These are phyloP conservation scores for Boletus subparvulus DNA, from an alignment of 768 basidiomycete species.

Conservation along the genomic window DNA sequence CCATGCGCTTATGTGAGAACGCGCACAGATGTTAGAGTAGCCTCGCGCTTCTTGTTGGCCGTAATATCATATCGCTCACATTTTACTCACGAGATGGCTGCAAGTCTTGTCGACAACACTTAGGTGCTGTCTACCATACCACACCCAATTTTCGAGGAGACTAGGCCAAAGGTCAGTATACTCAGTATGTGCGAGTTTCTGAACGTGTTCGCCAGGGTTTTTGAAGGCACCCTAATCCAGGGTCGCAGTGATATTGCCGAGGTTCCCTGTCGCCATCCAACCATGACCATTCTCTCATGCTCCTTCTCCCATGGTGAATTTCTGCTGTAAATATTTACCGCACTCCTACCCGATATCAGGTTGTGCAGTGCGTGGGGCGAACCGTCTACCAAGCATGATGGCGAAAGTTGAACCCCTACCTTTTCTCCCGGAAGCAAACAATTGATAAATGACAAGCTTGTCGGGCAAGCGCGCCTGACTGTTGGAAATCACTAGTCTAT, in stretches of 20 bases:
- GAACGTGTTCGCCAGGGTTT: neutral
- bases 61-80: constrained; percentile 15
- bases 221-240: neutral
- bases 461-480: no score
- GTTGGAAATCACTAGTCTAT: neutral
- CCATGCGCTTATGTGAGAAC: constrained; percentile 13
- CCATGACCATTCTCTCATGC: constrained; percentile 1
- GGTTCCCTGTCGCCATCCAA: neutral
- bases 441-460: neutral
- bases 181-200: neutral
- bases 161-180: neutral
- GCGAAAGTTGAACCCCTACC: no score
- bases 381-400: no score
- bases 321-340: neutral
- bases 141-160: neutral
- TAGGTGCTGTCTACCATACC: neutral
- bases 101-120: neutral
- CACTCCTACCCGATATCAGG: neutral
- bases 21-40: constrained; percentile 20
- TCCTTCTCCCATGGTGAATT: constrained; percentile 5
- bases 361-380: neutral
- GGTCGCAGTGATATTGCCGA: neutral
- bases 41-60: constrained; percentile 2
- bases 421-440: no score
- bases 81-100: neutral